phyloP scores from a whole-genome alignment of 2,329 filamentous ascomycete genomes.

The Byssoonygena ceratinophila region DNA sequence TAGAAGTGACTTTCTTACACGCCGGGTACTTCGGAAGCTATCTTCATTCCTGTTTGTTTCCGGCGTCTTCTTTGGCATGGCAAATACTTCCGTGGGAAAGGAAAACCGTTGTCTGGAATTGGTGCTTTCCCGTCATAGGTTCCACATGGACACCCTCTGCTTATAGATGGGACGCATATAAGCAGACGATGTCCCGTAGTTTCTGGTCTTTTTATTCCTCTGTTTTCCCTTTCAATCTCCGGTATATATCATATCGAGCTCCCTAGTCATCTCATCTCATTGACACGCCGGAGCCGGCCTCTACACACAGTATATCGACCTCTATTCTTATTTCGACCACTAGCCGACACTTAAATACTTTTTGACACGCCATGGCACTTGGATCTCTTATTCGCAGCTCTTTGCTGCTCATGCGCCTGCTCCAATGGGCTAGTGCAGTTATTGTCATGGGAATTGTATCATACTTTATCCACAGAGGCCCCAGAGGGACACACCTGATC shows the following conservation, averaged over 20 bases:
- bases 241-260: background rate
- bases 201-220: background rate
- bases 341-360: background rate
- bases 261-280: too few species aligned
- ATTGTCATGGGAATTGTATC: constrained; percentile 36
- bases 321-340: background rate
- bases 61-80: background rate
- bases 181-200: background rate
- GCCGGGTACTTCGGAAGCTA: constrained; percentile 5
- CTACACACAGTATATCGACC: background rate
- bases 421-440: constrained; percentile 33
- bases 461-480: constrained; percentile 30
- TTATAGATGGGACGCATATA: background rate
- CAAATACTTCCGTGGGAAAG: too few species aligned
- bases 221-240: background rate
- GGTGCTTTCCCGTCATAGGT: constrained; percentile 5
- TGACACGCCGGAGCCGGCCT: background rate
- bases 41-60: constrained; percentile 1
- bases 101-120: background rate
- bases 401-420: constrained; percentile 14
- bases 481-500: constrained; percentile 27
- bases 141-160: background rate
- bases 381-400: constrained; percentile 2
- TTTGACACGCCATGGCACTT: background rate
- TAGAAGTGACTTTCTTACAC: too few species aligned